Evolutionary conservation across 2,329 filamentous ascomycete genomes (phyloP).

Genomic region (Diaporthe vexans): DNA sequence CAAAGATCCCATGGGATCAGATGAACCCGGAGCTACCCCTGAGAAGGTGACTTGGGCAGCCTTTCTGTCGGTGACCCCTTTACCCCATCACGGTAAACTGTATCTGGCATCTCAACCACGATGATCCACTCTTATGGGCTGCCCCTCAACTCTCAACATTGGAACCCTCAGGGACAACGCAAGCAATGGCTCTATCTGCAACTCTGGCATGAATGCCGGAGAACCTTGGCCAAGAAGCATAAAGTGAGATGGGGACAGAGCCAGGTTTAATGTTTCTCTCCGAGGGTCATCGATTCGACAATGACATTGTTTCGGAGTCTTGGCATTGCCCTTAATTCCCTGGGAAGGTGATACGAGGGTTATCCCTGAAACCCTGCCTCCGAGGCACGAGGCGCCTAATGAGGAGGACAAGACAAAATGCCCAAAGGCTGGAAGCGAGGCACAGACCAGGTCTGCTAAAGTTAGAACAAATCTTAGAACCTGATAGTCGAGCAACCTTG

Average conservation of each 20-base stretch:
- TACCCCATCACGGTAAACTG: slow-evolving; percentile 2
- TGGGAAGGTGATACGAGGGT: slow-evolving; percentile 8
- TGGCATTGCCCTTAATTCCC: slow-evolving; percentile 26
- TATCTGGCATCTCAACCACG: background rate
- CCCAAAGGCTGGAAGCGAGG: background rate
- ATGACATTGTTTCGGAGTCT: background rate
- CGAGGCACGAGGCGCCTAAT: background rate
- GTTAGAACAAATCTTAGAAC: slow-evolving; percentile 6
- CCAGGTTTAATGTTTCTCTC: slow-evolving; percentile 4
- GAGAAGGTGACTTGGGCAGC: background rate
- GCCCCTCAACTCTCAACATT: background rate
- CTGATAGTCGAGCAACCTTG: background rate
- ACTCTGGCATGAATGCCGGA: slow-evolving; percentile 9
- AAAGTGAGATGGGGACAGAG: background rate
- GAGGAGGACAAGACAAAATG: background rate
- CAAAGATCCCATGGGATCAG: slow-evolving; percentile 19
- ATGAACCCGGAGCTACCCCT: slow-evolving; percentile 12
- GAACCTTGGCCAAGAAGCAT: slow-evolving; percentile 2
- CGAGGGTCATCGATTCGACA: slow-evolving; percentile 20
- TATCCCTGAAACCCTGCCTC: slow-evolving; percentile 15
- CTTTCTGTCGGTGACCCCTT: slow-evolving; percentile 15
- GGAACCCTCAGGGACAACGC: background rate
- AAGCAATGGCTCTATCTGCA: slow-evolving; percentile 12
- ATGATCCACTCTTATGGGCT: background rate
- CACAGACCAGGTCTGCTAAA: slow-evolving; percentile 11